phyloP scores from a whole-genome alignment of 208 protist genomes.

The Acanthamoeba royreba region DNA sequence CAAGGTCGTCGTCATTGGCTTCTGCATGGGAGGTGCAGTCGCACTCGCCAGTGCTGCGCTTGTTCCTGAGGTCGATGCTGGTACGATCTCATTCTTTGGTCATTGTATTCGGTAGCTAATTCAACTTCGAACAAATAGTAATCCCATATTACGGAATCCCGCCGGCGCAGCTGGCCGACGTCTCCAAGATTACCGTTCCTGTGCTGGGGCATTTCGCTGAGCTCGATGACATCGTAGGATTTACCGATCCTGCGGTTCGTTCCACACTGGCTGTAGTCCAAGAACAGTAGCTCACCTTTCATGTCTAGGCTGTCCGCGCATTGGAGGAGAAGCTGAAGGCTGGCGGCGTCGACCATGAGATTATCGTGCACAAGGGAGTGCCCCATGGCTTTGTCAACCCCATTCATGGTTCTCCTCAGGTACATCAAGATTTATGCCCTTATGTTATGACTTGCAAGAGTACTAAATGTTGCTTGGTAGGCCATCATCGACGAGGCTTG shows the following conservation, averaged over 20 bases:
- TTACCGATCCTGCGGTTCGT: neutral
- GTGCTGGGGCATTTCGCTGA: neutral
- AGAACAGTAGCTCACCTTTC: neutral
- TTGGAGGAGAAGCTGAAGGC: neutral
- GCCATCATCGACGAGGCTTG: neutral
- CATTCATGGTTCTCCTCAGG: neutral
- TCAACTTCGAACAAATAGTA: neutral
- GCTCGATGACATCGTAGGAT: neutral
- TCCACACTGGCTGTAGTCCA: no score
- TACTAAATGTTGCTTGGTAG: no score
- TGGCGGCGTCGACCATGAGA: neutral
- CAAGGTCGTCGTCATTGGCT: conserved; percentile 17
- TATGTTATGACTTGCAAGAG: neutral
- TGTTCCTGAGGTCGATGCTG: neutral
- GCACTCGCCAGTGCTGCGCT: neutral
- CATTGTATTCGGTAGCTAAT: no score
- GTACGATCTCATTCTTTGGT: neutral
- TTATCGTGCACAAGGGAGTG: neutral
- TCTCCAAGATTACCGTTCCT: neutral
- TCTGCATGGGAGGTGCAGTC: conserved; percentile 33
- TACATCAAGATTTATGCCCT: neutral
- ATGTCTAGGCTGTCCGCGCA: neutral
- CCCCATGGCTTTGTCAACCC: conserved; percentile 20
- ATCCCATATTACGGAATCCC: conserved; percentile 13
- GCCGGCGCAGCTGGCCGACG: neutral